Conservation (phyloP, 1,284 basidiomycete genomes). For the Boletus austroedulis region DNA sequence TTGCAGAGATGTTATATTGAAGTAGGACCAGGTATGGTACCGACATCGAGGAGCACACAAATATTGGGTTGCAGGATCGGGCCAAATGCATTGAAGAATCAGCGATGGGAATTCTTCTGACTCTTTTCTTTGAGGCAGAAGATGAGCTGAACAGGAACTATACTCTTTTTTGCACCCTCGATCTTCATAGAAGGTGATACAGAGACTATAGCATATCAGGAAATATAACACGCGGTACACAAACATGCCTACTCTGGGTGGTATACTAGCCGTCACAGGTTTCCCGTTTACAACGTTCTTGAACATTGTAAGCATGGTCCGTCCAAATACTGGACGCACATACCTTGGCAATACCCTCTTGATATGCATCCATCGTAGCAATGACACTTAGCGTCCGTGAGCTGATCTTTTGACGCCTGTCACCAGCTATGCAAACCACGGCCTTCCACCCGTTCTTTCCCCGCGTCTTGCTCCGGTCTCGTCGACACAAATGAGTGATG, state of each 20-base stretch:
- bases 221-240: not conserved
- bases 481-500: slow-evolving; percentile 76
- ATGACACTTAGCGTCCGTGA: slow-evolving; percentile 81
- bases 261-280: slow-evolving; percentile 88
- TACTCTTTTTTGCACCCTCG: slow-evolving; percentile 74
- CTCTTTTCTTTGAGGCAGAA: slow-evolving; percentile 95
- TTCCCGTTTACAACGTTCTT: slow-evolving; percentile 83
- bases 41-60: slow-evolving; percentile 92
- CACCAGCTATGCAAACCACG: slow-evolving; percentile 47
- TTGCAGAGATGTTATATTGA: slow-evolving; percentile 97
- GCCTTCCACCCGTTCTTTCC: slow-evolving; percentile 97
- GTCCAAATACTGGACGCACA: slow-evolving; percentile 10
- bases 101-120: slow-evolving; percentile 89
- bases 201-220: slow-evolving; percentile 55
- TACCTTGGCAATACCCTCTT: slow-evolving; percentile 86
- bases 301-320: not conserved
- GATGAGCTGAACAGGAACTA: slow-evolving; percentile 87
- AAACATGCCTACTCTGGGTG: slow-evolving; percentile 63
- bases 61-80: slow-evolving; percentile 83
- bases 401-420: slow-evolving; percentile 81
- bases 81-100: slow-evolving; percentile 89
- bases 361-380: slow-evolving; percentile 84
- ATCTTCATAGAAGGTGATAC: slow-evolving; percentile 81
- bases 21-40: slow-evolving; percentile 86
- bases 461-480: slow-evolving; percentile 88